phyloP scores from a whole-genome alignment of 768 basidiomycete species.

The Leccinellum rugosiceps region DNA sequence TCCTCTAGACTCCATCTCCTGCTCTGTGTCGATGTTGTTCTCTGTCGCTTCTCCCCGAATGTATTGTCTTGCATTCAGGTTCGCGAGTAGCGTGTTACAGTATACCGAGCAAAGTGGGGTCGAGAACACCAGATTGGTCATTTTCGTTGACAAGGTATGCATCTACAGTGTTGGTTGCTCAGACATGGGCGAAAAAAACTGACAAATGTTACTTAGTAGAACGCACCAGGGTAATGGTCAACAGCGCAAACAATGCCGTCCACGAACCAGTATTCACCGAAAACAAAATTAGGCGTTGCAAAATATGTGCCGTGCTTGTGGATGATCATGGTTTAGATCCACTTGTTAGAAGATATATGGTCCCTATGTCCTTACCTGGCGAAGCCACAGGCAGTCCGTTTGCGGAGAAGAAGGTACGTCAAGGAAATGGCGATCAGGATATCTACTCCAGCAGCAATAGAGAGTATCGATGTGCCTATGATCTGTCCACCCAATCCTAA shows the following conservation, averaged over 20 bases:
- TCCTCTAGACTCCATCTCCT: neutral
- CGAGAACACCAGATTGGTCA: neutral
- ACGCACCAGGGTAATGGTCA: conserved; percentile 42
- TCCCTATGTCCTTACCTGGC: neutral
- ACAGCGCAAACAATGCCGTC: conserved; percentile 48
- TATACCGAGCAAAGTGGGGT: conserved; percentile 10
- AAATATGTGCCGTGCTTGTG: conserved; percentile 6
- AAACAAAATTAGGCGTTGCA: conserved; percentile 10
- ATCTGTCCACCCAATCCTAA: neutral
- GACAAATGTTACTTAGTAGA: conserved; percentile 18
- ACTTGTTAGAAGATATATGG: neutral
- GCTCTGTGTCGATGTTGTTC: neutral
- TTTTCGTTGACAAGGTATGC: neutral
- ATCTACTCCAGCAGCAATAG: conserved; percentile 4
- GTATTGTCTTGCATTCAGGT: conserved; percentile 13
- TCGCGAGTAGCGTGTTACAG: conserved; percentile 15
- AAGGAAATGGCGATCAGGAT: conserved; percentile 3
- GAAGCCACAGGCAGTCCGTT: neutral
- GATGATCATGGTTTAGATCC: neutral
- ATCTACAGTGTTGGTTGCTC: neutral
- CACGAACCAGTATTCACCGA: conserved; percentile 35
- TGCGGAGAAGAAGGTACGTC: conserved; percentile 4
- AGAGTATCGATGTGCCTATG: neutral
- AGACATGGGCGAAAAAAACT: neutral
- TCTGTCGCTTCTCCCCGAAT: neutral